Percentiles rank a stretch among this genome's conserved stretches.
These are phyloP conservation scores for Gossypioides kirkii DNA, from an alignment of 345 rosid genomes.

Conservation along the genomic window DNA sequence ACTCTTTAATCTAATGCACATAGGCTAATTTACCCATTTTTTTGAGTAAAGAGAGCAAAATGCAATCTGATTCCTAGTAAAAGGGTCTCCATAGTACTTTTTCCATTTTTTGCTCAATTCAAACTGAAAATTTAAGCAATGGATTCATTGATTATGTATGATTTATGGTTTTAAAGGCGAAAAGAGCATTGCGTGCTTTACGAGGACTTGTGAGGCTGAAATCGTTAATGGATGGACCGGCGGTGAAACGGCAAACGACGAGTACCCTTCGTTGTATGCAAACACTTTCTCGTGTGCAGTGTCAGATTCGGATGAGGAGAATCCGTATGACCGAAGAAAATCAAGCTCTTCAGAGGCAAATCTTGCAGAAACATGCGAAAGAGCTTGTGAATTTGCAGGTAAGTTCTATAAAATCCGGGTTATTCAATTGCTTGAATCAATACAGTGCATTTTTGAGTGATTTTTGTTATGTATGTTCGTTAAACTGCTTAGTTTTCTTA, in stretches of 20 bases:
- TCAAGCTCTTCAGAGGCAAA: conserved; percentile 85
- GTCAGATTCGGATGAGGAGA: conserved; percentile 82
- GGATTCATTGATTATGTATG: background rate
- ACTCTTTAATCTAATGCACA: too few relatives aligned
- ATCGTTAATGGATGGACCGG: conserved; percentile 72
- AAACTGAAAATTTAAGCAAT: background rate
- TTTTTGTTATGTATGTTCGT: background rate
- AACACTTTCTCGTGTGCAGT: conserved; percentile 83
- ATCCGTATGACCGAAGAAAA: conserved; percentile 87
- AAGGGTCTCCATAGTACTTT: too few relatives aligned
- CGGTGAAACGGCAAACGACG: conserved; percentile 76
- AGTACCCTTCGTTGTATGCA: conserved; percentile 82
- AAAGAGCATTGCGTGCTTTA: conserved; percentile 72
- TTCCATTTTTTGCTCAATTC: background rate
- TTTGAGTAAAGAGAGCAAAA: too few relatives aligned
- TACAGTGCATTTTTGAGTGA: background rate
- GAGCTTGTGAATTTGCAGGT: conserved; percentile 78
- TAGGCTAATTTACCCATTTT: too few relatives aligned
- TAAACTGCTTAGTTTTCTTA: background rate
- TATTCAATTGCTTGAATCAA: background rate
- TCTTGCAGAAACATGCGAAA: conserved; percentile 79
- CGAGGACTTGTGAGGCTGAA: conserved; percentile 85
- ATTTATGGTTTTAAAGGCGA: conserved; percentile 46
- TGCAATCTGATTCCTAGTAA: too few relatives aligned
- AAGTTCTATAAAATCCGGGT: background rate